Evolutionary conservation across 164 flowering plant species (phyloP), one percentile per base, ranked within the genome.

Genomic region (Vitis riparia): DNA sequence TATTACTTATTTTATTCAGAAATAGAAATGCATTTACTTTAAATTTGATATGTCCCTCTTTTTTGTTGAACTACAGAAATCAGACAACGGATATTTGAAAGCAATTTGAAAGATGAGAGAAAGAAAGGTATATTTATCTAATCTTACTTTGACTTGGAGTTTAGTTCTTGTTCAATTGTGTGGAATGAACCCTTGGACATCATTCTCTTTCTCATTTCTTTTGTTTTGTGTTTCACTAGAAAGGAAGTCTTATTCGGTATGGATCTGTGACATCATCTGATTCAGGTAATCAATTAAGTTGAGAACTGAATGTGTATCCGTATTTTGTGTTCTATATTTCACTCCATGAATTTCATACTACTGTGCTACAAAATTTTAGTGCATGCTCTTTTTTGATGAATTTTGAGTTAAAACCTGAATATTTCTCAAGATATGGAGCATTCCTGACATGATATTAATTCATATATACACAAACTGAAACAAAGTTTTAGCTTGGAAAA

Each of bases 241-340:
- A 81, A 73, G 85, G 83, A 80, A 83, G 77, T 63, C 82, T 89
- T 50, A 81, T 76, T 67, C 86, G 89, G 62, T 77, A 86, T 80
- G 97, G 93, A 72, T 89, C 97, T 37, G 78, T 84, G 14, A 81
- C 89, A 62, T 86, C 97, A 63, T 77, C 77, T 71, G 83, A 76
- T 58, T 85, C 93, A 80, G 92, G 97, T 91, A 83, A 59, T 60
- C 29, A 65, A 53, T 15, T 55, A 15, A 16, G 9, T n/a, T 51
- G 44, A 37, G 44, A 37, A 37, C 44, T 37, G 44, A 37, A 37
- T 37, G 44, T 37, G 44, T 6, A 37, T 52, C 9, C 0, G 17
- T 10, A 17, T 49, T n/a, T 17, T 17, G 32, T 3, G 49, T 48
- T 50, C 15, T 50, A 37, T 37, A 37, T 23, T 23, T 23, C 27